Evolutionary conservation across 2,329 filamentous ascomycete genomes (phyloP).

Genomic region (Epichloe aotearoae): DNA sequence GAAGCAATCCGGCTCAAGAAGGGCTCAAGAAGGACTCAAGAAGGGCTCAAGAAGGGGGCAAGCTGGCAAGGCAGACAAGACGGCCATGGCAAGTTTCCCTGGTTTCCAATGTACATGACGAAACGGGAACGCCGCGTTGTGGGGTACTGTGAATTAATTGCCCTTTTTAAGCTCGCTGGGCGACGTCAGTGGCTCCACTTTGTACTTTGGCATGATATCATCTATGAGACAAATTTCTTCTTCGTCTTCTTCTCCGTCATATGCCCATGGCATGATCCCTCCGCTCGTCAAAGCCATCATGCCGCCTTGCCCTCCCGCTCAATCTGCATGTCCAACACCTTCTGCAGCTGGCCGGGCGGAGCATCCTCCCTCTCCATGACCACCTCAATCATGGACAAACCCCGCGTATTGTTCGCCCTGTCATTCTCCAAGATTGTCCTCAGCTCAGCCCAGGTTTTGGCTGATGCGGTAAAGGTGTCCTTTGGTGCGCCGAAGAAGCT

Average conservation of each 20-base stretch:
- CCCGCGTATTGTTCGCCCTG: neutral
- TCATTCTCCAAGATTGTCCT: neutral
- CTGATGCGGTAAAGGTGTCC: slow-evolving; percentile 5
- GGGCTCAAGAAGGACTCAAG: too few species aligned
- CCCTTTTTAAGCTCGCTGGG: too few species aligned
- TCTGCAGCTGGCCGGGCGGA: slow-evolving; percentile 2
- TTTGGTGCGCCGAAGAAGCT: slow-evolving; percentile 31
- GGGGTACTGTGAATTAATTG: too few species aligned
- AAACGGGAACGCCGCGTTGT: too few species aligned
- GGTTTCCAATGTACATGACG: too few species aligned
- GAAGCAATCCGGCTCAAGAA: too few species aligned
- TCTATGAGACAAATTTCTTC: neutral
- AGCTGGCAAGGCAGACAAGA: too few species aligned
- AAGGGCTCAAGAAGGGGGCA: too few species aligned
- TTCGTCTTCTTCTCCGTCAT: neutral
- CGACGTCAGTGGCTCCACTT: too few species aligned
- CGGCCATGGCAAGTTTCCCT: too few species aligned
- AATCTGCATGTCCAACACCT: slow-evolving; percentile 5
- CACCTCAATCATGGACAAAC: slow-evolving; percentile 6
- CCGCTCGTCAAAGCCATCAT: neutral
- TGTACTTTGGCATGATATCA: neutral
- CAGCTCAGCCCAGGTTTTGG: slow-evolving; percentile 5
- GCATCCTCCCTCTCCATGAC: slow-evolving; percentile 7
- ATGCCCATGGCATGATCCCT: neutral
- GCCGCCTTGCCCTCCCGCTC: neutral